Evolutionary conservation across 2,329 filamentous ascomycete species (phyloP), one percentile per base, ranked within the genome.

Genomic region (Penicillium hesseltinei): DNA sequence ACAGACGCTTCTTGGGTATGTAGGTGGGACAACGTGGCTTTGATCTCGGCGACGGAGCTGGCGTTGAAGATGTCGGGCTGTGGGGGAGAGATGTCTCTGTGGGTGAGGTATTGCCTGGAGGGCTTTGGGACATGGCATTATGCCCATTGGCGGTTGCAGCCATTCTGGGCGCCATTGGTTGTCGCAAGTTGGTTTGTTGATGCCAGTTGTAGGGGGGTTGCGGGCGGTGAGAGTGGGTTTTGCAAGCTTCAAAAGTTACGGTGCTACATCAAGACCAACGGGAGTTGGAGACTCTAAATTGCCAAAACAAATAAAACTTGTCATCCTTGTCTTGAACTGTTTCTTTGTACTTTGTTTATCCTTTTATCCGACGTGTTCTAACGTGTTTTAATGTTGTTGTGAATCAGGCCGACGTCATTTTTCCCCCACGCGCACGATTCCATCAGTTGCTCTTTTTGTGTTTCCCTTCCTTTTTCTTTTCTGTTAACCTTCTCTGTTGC

Each of bases 21-120:
- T 51, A 97, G 85, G 65, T 86, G 81, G 43, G 85, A 82, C 63
- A 99, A 85, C 53, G 89, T 87, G 59, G 87, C 84, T 70, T 88
- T 89, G 71, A 99, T 89, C 62, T 96, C 90, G 64, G 88, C 83
- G 64, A 92, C 82, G 66, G 86, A 90, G 65, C 84, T 83, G 66
- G 90, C 90, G 78, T 88, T 84, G 77, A 85, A 86, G 69, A 94
- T 81, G 69, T 75, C 71, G 36, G 66, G 58, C 17, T 63, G 57
- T 36, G 66, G 51, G 44, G 19, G 38, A 23, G n/a, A 27, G 33
- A 58, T 13, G 27, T 56, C 38, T 31, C 54, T 27, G 35, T 54
- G 21, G 19, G 38, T n/a, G 31, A 46, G 46, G 33, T 36, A 56
- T 55, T 52, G 52, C 5, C 62, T 35, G 5, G 53, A 54, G 6